phyloP scores from a whole-genome alignment of 305 asterid genomes.

The Ajuga reptans region DNA sequence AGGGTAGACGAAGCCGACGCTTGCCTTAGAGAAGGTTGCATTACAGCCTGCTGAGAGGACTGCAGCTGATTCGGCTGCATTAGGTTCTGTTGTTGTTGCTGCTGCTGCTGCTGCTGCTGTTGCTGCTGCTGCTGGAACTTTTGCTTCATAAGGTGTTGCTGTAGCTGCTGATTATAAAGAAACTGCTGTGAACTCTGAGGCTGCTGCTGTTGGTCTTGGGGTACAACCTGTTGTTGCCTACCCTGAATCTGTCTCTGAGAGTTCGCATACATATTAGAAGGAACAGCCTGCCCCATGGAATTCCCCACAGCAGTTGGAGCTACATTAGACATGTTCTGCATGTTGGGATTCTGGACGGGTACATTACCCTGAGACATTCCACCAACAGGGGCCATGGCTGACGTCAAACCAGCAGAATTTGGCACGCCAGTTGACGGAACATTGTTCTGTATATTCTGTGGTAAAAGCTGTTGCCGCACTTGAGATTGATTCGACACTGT shows the following conservation, averaged over 20 bases:
- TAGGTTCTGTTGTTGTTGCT: slow-evolving; percentile 48
- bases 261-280: slow-evolving; percentile 61
- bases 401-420: slow-evolving; percentile 57
- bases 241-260: slow-evolving; percentile 69
- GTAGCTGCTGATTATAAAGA: slow-evolving; percentile 77
- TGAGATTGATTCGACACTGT: slow-evolving; percentile 58
- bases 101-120: slow-evolving; percentile 54
- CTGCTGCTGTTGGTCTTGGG: slow-evolving; percentile 72
- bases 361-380: slow-evolving; percentile 56
- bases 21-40: slow-evolving; percentile 76
- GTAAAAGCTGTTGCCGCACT: slow-evolving; percentile 58
- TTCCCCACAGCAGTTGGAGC: slow-evolving; percentile 51
- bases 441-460: slow-evolving; percentile 60
- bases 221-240: slow-evolving; percentile 61
- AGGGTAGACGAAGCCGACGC: slow-evolving; percentile 52
- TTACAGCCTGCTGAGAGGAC: slow-evolving; percentile 72
- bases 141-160: slow-evolving; percentile 59
- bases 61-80: slow-evolving; percentile 71
- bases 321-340: slow-evolving; percentile 59
- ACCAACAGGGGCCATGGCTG: slow-evolving; percentile 52
- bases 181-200: slow-evolving; percentile 61
- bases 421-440: slow-evolving; percentile 57
- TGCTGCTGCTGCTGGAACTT: slow-evolving; percentile 72
- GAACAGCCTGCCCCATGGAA: slow-evolving; percentile 68
- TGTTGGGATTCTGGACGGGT: slow-evolving; percentile 58